phyloP scores from a whole-genome alignment of 2,329 filamentous ascomycete genomes.

The Dactylellina drechsleri region DNA sequence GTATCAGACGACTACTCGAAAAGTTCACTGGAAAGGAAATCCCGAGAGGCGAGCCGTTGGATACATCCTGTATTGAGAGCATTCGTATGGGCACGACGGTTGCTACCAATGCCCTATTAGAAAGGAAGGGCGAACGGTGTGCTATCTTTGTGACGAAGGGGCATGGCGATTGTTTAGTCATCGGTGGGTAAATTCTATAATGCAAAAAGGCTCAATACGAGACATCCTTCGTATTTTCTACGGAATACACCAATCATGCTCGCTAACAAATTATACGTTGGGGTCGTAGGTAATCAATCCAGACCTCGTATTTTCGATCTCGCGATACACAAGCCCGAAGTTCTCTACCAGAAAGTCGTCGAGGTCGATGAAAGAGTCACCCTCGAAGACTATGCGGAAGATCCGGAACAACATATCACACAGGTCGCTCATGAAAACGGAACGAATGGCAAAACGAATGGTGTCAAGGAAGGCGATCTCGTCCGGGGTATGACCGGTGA shows the following conservation, averaged over 20 bases:
- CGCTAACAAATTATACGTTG: conserved; percentile 15
- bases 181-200: conserved; percentile 66
- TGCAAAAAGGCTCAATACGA: background rate
- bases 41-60: conserved; percentile 79
- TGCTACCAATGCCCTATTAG: conserved; percentile 88
- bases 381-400: conserved; percentile 89
- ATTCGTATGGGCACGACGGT: conserved; percentile 97
- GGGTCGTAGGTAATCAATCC: conserved; percentile 73
- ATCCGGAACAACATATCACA: conserved; percentile 74
- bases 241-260: background rate
- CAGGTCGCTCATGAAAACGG: conserved; percentile 61
- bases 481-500: conserved; percentile 79
- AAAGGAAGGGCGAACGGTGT: conserved; percentile 88
- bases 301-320: conserved; percentile 91
- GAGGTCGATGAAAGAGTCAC: conserved; percentile 92
- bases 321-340: conserved; percentile 85
- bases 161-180: conserved; percentile 86
- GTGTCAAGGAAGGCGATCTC: conserved; percentile 67
- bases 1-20: conserved; percentile 84
- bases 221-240: background rate
- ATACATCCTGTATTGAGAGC: conserved; percentile 82
- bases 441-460: conserved; percentile 59
- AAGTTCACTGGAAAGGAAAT: conserved; percentile 79
- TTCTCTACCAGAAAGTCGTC: conserved; percentile 84
- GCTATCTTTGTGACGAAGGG: conserved; percentile 87